Percentiles rank a stretch among this genome's conserved stretches.
These are phyloP conservation scores for Funneliformis mosseae DNA, from an alignment of 192 early-diverging fungal genomes.

Conservation along the genomic window DNA sequence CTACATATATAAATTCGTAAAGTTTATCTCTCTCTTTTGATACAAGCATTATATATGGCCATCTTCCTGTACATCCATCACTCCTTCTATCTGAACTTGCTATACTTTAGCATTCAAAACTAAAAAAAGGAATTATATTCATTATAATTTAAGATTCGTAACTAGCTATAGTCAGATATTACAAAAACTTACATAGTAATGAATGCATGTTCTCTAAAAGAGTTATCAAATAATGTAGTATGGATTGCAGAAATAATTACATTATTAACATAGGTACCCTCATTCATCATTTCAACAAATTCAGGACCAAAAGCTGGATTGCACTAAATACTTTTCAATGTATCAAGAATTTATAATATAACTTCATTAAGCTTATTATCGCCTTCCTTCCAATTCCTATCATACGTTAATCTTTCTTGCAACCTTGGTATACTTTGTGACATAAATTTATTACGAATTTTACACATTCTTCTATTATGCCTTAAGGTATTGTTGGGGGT, in stretches of 20 bases:
- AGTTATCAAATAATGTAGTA: constrained; percentile 2
- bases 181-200: too few relatives aligned
- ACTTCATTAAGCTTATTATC: constrained; percentile 1
- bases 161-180: too few relatives aligned
- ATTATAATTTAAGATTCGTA: too few relatives aligned
- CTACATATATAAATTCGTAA: neutral
- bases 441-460: constrained; percentile 9
- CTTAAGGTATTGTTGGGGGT: neutral
- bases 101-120: constrained; percentile 15
- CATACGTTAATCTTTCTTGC: neutral
- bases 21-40: neutral
- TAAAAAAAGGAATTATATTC: neutral
- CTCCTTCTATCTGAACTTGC: constrained; percentile 10
- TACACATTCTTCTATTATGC: neutral
- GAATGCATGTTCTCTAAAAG: too few relatives aligned
- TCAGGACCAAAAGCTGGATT: constrained; percentile 5
- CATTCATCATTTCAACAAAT: constrained; percentile 2
- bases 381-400: neutral
- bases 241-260: neutral
- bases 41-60: constrained; percentile 14
- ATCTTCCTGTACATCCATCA: neutral
- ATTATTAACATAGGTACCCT: constrained; percentile 20
- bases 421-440: neutral
- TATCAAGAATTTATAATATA: constrained; percentile 1
- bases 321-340: constrained; percentile 1